phyloP scores from a whole-genome alignment of 1,284 basidiomycete species.

The Ustilago shanxiensis region DNA sequence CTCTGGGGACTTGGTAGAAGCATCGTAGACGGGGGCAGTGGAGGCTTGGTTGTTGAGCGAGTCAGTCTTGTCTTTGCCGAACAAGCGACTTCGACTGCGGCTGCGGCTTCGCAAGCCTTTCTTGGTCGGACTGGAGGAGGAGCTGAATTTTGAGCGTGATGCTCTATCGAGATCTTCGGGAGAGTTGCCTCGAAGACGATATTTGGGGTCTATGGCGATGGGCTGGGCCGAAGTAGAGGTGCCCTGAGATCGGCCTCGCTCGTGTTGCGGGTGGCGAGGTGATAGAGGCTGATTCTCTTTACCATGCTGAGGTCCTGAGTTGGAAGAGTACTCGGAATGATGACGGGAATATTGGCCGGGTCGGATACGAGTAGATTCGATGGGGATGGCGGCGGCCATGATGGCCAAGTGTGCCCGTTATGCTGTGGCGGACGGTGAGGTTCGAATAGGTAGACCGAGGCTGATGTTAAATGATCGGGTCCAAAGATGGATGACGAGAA shows the following conservation, averaged over 20 bases:
- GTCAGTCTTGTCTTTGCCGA: slow-evolving; percentile 47
- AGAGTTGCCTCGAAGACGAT: slow-evolving; percentile 50
- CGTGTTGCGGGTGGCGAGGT: neutral
- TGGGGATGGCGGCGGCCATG: slow-evolving; percentile 33
- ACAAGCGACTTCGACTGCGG: slow-evolving; percentile 30
- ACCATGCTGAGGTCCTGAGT: slow-evolving; percentile 9
- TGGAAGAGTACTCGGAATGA: slow-evolving; percentile 15
- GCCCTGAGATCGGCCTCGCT: slow-evolving; percentile 9
- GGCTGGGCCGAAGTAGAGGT: slow-evolving; percentile 17
- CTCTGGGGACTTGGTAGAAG: slow-evolving; percentile 25
- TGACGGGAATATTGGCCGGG: slow-evolving; percentile 53
- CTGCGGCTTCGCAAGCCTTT: slow-evolving; percentile 39
- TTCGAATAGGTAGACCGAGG: neutral
- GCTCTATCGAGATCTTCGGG: slow-evolving; percentile 29
- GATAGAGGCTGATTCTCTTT: slow-evolving; percentile 50
- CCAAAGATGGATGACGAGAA: slow-evolving; percentile 6
- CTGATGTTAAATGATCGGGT: neutral
- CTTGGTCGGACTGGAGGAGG: slow-evolving; percentile 44
- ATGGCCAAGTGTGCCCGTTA: slow-evolving; percentile 11
- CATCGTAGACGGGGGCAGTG: slow-evolving; percentile 8
- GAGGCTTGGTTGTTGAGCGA: slow-evolving; percentile 25
- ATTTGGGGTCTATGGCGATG: slow-evolving; percentile 39
- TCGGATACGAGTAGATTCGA: slow-evolving; percentile 35
- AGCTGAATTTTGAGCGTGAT: slow-evolving; percentile 24
- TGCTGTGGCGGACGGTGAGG: neutral